phyloP scores from a whole-genome alignment of 176 grass and related monocot species.

The Themeda triandra region DNA sequence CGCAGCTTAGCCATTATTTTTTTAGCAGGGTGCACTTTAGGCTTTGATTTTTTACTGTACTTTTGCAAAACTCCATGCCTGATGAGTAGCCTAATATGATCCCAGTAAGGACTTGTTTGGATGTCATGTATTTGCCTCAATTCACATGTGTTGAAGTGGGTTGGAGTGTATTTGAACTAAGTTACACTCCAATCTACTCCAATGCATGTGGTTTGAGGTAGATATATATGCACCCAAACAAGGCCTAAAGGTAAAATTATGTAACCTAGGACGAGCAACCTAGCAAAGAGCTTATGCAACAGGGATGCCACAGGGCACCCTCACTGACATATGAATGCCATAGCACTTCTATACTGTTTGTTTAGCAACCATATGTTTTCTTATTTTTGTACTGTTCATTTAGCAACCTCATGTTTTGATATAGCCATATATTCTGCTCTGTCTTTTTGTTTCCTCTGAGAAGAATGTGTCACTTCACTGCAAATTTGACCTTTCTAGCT shows the following conservation, averaged over 20 bases:
- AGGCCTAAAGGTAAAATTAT: background rate
- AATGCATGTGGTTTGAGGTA: too few species aligned
- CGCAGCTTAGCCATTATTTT: background rate
- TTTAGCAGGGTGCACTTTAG: background rate
- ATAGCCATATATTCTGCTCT: background rate
- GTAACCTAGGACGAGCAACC: background rate
- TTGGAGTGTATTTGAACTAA: too few species aligned
- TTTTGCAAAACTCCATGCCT: background rate
- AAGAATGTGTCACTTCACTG: background rate
- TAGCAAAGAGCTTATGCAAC: background rate
- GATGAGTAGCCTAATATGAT: background rate
- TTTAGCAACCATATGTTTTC: background rate
- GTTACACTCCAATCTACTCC: too few species aligned
- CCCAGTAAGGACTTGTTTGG: too few species aligned
- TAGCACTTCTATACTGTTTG: background rate
- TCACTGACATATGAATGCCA: background rate
- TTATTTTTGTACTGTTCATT: background rate
- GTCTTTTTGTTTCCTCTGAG: background rate
- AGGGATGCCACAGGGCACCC: background rate
- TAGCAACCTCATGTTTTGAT: background rate
- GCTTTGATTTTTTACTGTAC: background rate
- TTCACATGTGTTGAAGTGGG: too few species aligned
- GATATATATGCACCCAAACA: too few species aligned
- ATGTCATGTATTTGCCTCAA: too few species aligned
- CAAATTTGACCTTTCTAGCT: conserved; percentile 43